phyloP scores from a whole-genome alignment of 2,329 filamentous ascomycete genomes.

The Periconia digitata region DNA sequence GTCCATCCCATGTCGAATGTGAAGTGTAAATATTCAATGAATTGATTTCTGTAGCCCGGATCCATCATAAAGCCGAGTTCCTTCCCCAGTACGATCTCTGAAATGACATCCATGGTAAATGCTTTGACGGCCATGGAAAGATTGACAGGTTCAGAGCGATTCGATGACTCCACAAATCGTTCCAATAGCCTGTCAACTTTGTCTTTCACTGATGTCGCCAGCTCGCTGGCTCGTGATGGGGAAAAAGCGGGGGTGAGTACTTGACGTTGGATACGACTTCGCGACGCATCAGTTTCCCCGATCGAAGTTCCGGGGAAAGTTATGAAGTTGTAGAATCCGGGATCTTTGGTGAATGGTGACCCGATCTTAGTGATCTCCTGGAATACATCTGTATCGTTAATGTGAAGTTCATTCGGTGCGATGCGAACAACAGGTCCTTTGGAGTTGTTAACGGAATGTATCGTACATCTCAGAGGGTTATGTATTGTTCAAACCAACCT shows the following conservation, averaged over 20 bases:
- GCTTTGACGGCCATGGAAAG: slow-evolving; percentile 8
- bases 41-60: slow-evolving; percentile 10
- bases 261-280: slow-evolving; percentile 10
- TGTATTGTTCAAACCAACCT: slow-evolving; percentile 1
- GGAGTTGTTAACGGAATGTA: not conserved
- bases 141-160: slow-evolving; percentile 6
- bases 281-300: slow-evolving; percentile 8
- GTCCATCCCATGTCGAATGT: slow-evolving; percentile 13
- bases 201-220: slow-evolving; percentile 7
- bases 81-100: slow-evolving; percentile 10
- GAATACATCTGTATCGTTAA: slow-evolving; percentile 23
- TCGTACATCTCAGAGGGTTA: not conserved
- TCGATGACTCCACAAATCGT: slow-evolving; percentile 5
- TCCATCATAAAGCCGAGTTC: slow-evolving; percentile 8
- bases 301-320: slow-evolving; percentile 11
- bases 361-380: slow-evolving; percentile 13
- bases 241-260: slow-evolving; percentile 17
- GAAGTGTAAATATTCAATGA: slow-evolving; percentile 9
- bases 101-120: slow-evolving; percentile 15
- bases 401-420: slow-evolving; percentile 21
- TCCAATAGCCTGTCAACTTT: slow-evolving; percentile 10
- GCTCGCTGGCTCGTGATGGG: slow-evolving; percentile 7
- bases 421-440: slow-evolving; percentile 22
- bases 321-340: slow-evolving; percentile 15
- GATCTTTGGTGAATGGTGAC: slow-evolving; percentile 14